phyloP scores from a whole-genome alignment of 2,329 filamentous ascomycete species.

The Penicillium digitatum region DNA sequence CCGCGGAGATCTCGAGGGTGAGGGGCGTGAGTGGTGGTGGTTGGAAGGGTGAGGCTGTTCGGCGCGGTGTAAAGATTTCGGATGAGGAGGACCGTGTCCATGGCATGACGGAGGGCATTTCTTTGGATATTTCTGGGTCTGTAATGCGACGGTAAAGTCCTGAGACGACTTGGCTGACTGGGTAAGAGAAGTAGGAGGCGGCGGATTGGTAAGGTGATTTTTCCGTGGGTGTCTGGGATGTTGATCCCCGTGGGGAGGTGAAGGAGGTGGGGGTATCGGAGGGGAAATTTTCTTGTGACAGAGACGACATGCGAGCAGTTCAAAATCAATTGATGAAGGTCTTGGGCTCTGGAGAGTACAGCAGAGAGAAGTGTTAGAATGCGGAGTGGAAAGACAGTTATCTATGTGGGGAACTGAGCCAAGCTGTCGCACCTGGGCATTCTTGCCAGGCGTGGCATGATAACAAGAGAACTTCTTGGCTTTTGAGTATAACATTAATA shows the following conservation, averaged over 20 bases:
- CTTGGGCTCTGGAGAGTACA: neutral
- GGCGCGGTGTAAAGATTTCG: constrained; percentile 45
- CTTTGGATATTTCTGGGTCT: constrained; percentile 33
- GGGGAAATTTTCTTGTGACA: constrained; percentile 16
- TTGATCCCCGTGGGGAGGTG: constrained; percentile 21
- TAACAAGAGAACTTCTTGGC: neutral
- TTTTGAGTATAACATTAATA: neutral
- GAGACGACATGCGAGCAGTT: constrained; percentile 25
- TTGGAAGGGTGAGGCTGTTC: constrained; percentile 73
- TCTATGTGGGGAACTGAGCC: constrained; percentile 15
- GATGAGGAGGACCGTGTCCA: constrained; percentile 41
- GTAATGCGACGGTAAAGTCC: constrained; percentile 65
- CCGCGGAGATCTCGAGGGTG: constrained; percentile 51
- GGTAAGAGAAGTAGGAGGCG: constrained; percentile 49
- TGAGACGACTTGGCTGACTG: constrained; percentile 53
- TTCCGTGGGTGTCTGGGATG: constrained; percentile 24
- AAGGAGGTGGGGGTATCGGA: constrained; percentile 18
- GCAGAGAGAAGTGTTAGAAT: neutral
- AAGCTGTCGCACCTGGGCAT: neutral
- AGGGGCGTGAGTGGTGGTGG: constrained; percentile 85
- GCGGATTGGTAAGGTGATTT: constrained; percentile 33
- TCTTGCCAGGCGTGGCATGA: neutral
- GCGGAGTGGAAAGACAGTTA: constrained; percentile 12
- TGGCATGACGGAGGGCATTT: constrained; percentile 20
- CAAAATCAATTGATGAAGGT: constrained; percentile 4